Base-by-base conservation (phyloP, 257 asterid species). In the Nicotiana tabacum region DNA sequence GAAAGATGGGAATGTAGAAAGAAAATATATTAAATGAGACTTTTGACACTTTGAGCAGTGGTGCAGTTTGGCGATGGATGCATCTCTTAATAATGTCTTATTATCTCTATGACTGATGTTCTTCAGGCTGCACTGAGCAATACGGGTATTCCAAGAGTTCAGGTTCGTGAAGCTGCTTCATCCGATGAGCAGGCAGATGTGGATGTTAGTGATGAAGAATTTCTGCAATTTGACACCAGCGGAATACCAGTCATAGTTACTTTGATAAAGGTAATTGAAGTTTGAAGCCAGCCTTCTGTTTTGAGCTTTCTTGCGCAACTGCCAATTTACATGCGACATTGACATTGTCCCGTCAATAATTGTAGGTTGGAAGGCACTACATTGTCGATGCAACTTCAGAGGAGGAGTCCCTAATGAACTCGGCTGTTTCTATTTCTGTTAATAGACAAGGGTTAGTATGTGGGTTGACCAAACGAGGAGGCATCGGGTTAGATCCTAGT, bases 371-470 rank as follows among this genome's bases (percentile, higher is more conserved):
- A 78, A 89, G 87, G 89, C 95, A 92, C 86, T 92, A 91, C 66
- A 91, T 92, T 27, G 98, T 89, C 4, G 99, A 95, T 83, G 99
- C 97, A 64, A 95, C 97, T 56, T 86, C 90, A 27, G 98, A 93
- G 89, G 99, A 95, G 90, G 99, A 95, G 84, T 91, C 99, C 78
- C 95, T 92, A 79, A 95, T 95, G 98, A 94, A 96, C 83, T 95
- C 97, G 0, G 98, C 99, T 56, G 82, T 95, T 48, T 92, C 98
- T 9, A 87, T 94, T 82, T 93, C 97, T 21, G 83, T 92, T 4
- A 94, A 95, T 67, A 86, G 98, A 91, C 89, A 83, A 57, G 97
- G 97, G 32, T 80, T 79, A 29, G 86, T 95, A 72, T 94, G 98
- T 15, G 99, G 98, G 57, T 82, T 93, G 77, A 95, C 93, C 6